Base-by-base conservation (phyloP, 495 filamentous ascomycete species). In the Xanthoparmelia taractica region DNA sequence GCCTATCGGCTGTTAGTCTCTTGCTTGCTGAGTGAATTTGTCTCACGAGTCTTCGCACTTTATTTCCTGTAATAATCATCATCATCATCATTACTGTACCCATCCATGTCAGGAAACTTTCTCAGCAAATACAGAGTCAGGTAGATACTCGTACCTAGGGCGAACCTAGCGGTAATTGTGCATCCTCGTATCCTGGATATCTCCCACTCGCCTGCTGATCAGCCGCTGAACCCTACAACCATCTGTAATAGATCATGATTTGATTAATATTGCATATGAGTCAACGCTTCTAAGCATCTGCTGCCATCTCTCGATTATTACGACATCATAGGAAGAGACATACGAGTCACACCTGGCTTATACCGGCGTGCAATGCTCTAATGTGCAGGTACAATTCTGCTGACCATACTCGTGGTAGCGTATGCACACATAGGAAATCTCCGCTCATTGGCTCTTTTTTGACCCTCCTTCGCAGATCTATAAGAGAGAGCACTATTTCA, bases 191-290 rank as follows among this genome's bases (percentile, higher is more conserved):
- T 43, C n/a, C 18, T 13, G 17, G 8, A 3, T 40, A 27, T 29
- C 23, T 2, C 52, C 60, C 33, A n/a, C 23, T 17, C 48, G 31
- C 20, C 33, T 41, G 60, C 34, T 62, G 50, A 62, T 62, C 60
- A 41, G 37, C 48, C 25, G 59, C 59, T 37, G 27, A 31, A 55
- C 12, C 25, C 45, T 27, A 61, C 8, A 61, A 55, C n/a, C n/a
- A n/a, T n/a, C n/a, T n/a, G n/a, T n/a, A n/a, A n/a, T n/a, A n/a
- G n/a, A n/a, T n/a, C n/a, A n/a, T n/a, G n/a, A n/a, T n/a, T n/a
- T n/a, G n/a, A n/a, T n/a, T n/a, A n/a, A n/a, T n/a, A n/a, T n/a
- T n/a, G n/a, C n/a, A n/a, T n/a, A n/a, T n/a, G n/a, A n/a, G n/a
- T n/a, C 60, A n/a, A 62, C 50, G 18, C 23, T 34, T 31, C n/a